Conservation (phyloP, 2,329 filamentous ascomycete species). For the Hymenoscyphus salicellus region DNA sequence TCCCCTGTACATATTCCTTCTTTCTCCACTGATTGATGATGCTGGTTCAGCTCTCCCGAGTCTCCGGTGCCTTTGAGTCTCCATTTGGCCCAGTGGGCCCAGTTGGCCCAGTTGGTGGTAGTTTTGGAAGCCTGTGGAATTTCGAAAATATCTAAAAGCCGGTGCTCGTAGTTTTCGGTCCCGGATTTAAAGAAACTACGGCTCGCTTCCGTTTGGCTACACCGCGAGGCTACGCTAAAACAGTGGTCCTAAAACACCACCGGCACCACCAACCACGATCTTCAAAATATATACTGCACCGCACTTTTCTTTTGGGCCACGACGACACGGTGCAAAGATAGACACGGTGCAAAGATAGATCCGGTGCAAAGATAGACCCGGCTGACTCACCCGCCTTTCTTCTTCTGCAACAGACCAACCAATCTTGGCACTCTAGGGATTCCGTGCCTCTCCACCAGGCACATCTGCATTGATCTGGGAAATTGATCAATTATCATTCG, state of each 20-base stretch:
- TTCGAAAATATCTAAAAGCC: neutral
- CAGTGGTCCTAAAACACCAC: neutral
- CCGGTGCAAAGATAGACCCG: neutral
- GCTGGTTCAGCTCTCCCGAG: no score
- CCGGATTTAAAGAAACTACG: neutral
- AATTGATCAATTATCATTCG: neutral
- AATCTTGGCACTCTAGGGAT: neutral
- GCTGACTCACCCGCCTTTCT: neutral
- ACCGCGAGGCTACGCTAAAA: neutral
- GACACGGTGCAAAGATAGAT: no score
- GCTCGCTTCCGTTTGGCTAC: neutral
- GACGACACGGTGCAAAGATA: neutral
- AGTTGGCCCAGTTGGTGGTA: no score
- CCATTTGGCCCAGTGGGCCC: no score
- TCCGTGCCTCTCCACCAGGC: neutral
- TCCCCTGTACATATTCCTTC: no score
- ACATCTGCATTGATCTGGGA: constrained; percentile 1
- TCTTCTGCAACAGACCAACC: neutral
- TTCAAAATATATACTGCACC: no score
- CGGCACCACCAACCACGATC: neutral
- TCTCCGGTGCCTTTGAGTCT: no score
- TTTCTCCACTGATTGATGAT: no score
- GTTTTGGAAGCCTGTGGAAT: neutral
- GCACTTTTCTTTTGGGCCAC: neutral
- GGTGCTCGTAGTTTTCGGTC: neutral